Base-by-base conservation (phyloP, 2,329 filamentous ascomycete genomes). In the Aspergillus awamori region DNA sequence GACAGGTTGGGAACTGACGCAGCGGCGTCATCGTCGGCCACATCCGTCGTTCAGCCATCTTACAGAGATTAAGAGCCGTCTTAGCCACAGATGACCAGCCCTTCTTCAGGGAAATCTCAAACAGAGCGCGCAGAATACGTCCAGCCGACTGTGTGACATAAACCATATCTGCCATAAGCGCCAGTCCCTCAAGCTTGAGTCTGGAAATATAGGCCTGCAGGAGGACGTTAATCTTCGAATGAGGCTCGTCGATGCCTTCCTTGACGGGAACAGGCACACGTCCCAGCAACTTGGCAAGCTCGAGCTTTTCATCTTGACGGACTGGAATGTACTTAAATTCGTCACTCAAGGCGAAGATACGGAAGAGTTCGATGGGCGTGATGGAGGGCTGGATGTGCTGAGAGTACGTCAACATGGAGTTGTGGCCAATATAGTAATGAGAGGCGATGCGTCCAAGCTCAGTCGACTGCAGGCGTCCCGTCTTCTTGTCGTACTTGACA, bases 241-340 rank as follows among this genome's bases (percentile, higher is more conserved):
- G 93, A 1, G 95, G 89, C 78, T 99, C 95, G 74, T 99, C 95
- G 54, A 98, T 93, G 69, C 92, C 92, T 79, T 99, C 95, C 78
- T 99, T 99, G 69, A 99, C 93, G 4, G 95, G 95, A 58, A 99
- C 93, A 1, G 95, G 95, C 0, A 99, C 95, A 67, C 91, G 86
- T 8, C 90, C 89, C 22, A 99, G 83, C 33, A 99, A 83, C 76
- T 98, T 97, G 5, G 93, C 93, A 57, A 99, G 83, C 77, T 99
- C 95, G 33, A 99, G 83, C 81, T 98, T 98, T 82, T 99, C 95
- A 70, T 99, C 95, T 72, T 97, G 93, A 45, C 95, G 90, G 38
- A 99, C 94, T 2, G 95, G 95, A 45, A 99, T 99, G 76, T 96
- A 99, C 77, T 97, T 98, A 84, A 99, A 99, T 77, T 99, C 95